These are phyloP conservation scores for Microcyclospora pomicola DNA, from an alignment of 2,329 filamentous ascomycete genomes.

Conservation along the genomic window DNA sequence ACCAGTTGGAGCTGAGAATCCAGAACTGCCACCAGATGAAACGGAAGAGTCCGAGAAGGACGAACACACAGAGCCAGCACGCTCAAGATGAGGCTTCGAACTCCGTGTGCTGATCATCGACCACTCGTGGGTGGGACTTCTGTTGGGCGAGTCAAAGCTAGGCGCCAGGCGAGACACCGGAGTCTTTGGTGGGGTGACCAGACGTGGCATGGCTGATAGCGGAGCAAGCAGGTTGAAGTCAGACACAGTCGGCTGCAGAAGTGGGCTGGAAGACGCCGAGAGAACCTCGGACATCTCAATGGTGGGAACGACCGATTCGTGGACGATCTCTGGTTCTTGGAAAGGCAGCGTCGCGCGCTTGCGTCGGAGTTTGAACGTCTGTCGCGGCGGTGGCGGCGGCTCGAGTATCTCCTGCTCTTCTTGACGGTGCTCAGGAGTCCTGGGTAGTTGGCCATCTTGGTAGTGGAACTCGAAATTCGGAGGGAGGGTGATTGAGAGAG, in stretches of 20 bases:
- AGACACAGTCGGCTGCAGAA: constrained; percentile 15
- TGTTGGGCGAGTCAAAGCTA: constrained; percentile 11
- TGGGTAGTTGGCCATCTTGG: constrained; percentile 31
- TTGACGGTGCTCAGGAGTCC: constrained; percentile 26
- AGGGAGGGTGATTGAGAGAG: constrained; percentile 37
- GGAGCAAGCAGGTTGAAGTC: constrained; percentile 32
- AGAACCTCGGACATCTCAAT: constrained; percentile 34
- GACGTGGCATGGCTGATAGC: constrained; percentile 20
- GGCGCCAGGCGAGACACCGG: constrained; percentile 25
- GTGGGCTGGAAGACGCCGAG: constrained; percentile 15
- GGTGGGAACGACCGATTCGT: constrained; percentile 29
- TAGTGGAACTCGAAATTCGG: too few species aligned
- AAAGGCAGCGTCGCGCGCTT: constrained; percentile 24
- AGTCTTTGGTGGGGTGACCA: constrained; percentile 36
- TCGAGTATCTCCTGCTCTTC: constrained; percentile 18
- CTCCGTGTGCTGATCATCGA: constrained; percentile 18
- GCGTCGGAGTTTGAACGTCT: constrained; percentile 35
- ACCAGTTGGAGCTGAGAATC: constrained; percentile 25
- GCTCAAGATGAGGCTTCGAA: constrained; percentile 25
- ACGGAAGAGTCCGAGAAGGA: constrained; percentile 48
- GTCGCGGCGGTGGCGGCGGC: constrained; percentile 31
- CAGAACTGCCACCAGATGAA: constrained; percentile 45
- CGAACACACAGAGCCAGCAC: constrained; percentile 45
- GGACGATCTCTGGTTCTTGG: constrained; percentile 10
- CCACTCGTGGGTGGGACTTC: constrained; percentile 18